A percentile compares a stretch with the other conserved stretches of the same genome.
These are phyloP conservation scores for Thielaviopsis ethacetica DNA, from an alignment of 2,329 filamentous ascomycete species.

Conservation along the genomic window DNA sequence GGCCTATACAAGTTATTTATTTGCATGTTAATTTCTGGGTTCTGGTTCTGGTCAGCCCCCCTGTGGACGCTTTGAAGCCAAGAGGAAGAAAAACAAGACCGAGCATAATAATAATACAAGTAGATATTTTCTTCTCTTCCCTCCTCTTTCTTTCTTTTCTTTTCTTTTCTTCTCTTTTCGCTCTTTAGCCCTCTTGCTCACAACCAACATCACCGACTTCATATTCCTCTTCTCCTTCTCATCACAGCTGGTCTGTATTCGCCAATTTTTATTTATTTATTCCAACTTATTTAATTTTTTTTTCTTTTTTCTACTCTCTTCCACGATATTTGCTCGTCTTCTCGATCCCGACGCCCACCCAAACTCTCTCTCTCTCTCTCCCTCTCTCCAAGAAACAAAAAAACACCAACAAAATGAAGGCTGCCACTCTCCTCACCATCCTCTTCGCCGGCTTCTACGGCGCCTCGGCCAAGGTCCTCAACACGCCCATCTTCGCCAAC, in stretches of 20 bases:
- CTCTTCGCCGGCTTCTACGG: conserved; percentile 29
- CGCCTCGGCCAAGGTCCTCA: conserved; percentile 36
- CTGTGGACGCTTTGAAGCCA: too few relatives aligned
- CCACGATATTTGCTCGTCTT: not conserved
- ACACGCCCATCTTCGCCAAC: conserved; percentile 33
- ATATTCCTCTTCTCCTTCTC: not conserved
- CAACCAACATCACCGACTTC: not conserved
- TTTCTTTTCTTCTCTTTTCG: not conserved
- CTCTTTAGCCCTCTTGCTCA: not conserved
- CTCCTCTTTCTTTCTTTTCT: conserved; percentile 6
- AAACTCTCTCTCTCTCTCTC: too few relatives aligned
- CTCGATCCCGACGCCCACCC: not conserved
- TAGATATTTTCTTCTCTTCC: not conserved
- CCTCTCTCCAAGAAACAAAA: not conserved
- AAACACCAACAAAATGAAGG: conserved; percentile 24
- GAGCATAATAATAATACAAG: too few relatives aligned
- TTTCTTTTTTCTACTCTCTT: conserved; percentile 3
- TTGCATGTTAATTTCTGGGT: too few relatives aligned
- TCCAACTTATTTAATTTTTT: conserved; percentile 2
- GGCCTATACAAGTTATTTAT: too few relatives aligned
- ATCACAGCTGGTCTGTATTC: conserved; percentile 3
- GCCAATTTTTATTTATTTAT: not conserved
- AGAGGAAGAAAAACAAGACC: too few relatives aligned
- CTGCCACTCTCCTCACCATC: conserved; percentile 19
- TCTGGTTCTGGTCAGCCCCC: too few relatives aligned